These are phyloP conservation scores for Gracilariopsis chorda DNA, from an alignment of 23 red algal genomes.

Conservation along the genomic window DNA sequence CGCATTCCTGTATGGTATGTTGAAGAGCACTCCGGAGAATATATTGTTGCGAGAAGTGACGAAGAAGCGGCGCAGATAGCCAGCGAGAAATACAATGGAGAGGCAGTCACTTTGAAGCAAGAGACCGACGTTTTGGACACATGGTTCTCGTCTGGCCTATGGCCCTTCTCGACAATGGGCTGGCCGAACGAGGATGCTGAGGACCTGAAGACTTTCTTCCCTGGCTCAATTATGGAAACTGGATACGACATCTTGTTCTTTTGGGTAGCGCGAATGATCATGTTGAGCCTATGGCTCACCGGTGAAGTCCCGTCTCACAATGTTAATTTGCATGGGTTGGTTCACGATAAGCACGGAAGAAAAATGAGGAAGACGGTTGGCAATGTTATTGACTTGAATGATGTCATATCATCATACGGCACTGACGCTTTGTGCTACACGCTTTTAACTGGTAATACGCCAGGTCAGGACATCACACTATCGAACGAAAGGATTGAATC, in stretches of 20 bases:
- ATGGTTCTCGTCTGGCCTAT: constrained; percentile 99
- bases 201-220: constrained; percentile 85
- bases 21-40: constrained; percentile 44
- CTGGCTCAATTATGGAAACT: constrained; percentile 91
- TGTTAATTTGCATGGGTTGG: constrained; percentile 95
- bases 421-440: constrained; percentile 94
- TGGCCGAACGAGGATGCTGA: constrained; percentile 84
- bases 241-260: constrained; percentile 99
- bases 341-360: constrained; percentile 82
- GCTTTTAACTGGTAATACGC: constrained; percentile 86
- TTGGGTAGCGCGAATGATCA: constrained; percentile 99
- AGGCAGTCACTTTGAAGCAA: constrained; percentile 56
- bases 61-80: constrained; percentile 64
- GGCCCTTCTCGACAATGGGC: constrained; percentile 97
- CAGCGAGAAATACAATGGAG: constrained; percentile 53
- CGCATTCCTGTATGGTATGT: constrained; percentile 96
- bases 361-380: constrained; percentile 99
- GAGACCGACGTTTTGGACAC: constrained; percentile 97
- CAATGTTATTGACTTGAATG: constrained; percentile 95
- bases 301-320: constrained; percentile 79
- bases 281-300: constrained; percentile 86
- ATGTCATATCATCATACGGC: constrained; percentile 84
- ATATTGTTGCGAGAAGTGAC: constrained; percentile 79
- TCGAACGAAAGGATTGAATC: constrained; percentile 81
- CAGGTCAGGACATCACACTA: constrained; percentile 93